Evolutionary conservation across 306 rosid species (phyloP).

Genomic region (Rubus idaeus): DNA sequence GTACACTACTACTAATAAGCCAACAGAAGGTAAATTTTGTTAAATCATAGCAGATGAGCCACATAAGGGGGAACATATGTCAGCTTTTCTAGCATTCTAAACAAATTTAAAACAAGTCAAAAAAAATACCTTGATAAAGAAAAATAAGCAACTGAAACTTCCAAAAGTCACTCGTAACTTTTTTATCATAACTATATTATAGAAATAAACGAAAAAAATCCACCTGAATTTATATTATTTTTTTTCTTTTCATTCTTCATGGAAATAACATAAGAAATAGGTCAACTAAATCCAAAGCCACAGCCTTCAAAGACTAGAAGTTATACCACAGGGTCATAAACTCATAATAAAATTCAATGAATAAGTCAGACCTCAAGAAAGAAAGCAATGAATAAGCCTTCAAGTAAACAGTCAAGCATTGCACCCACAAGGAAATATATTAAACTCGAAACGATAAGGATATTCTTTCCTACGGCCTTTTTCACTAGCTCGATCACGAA

Average conservation of each 20-base stretch:
- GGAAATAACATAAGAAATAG: neutral
- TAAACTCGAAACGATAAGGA: conserved; percentile 50
- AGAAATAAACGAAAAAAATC: neutral
- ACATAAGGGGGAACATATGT: neutral
- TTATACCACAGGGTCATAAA: neutral
- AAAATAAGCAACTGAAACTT: neutral
- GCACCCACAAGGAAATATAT: neutral
- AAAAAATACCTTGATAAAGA: neutral
- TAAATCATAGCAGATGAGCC: neutral
- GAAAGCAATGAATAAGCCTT: neutral
- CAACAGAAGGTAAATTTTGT: neutral
- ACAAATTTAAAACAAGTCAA: neutral
- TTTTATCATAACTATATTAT: neutral
- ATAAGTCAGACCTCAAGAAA: neutral
- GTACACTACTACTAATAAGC: neutral
- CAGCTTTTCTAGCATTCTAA: neutral
- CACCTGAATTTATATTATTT: neutral
- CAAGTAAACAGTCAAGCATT: neutral
- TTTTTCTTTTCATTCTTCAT: neutral
- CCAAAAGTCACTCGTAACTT: neutral
- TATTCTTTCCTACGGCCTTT: conserved; percentile 93
- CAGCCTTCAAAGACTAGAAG: neutral
- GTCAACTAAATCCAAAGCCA: neutral
- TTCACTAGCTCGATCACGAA: conserved; percentile 99
- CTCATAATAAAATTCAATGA: neutral